Evolutionary conservation across 345 rosid species (phyloP), one percentile per base, ranked within the genome.

Genomic region (thale cress (Arabidopsis thaliana)): DNA sequence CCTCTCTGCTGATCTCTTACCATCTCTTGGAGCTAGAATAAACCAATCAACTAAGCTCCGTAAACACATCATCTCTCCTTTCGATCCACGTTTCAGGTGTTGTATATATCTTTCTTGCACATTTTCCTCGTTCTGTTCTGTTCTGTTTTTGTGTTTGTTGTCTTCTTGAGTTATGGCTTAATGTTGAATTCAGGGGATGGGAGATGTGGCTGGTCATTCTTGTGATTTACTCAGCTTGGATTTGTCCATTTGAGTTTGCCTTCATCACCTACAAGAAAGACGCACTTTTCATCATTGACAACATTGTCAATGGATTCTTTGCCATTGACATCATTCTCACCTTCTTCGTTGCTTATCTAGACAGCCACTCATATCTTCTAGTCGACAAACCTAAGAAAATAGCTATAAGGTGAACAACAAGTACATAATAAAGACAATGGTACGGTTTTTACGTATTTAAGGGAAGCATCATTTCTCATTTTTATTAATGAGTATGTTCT

Each of bases 161-260:
- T 9, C 7, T 65, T 22, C 14, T 46, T 67, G 14, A 66, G 28
- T 65, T 45, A 28, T 58, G 66, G 75, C 49, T 81, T 80, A 69
- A 79, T 65, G 78, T 79, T 76, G 23, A 5, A 75, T 59, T 63
- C 96, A 93, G 98, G 89, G 91, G 90, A 76, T 94, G 98, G 98
- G 91, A 91, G 91, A 87, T 86, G 89, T 86, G 91, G 89, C 83
- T 94, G 52, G 84, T 94, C 68, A 78, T 90, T 71, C 89, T 94
- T 6, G 98, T 94, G 69, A 78, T 94, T 40, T 94, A 94, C 81
- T 94, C 96, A 7, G 98, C 98, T 58, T 94, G 98, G 98, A 87
- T 91, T 76, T 87, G 85, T 83, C 98, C 98, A 37, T 91, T 94
- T 56, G 93, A 91, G 77, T 85, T 94, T 22, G 95, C 96, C 7